phyloP scores from a whole-genome alignment of 176 grass and related monocot species.

The Avena sativa region DNA sequence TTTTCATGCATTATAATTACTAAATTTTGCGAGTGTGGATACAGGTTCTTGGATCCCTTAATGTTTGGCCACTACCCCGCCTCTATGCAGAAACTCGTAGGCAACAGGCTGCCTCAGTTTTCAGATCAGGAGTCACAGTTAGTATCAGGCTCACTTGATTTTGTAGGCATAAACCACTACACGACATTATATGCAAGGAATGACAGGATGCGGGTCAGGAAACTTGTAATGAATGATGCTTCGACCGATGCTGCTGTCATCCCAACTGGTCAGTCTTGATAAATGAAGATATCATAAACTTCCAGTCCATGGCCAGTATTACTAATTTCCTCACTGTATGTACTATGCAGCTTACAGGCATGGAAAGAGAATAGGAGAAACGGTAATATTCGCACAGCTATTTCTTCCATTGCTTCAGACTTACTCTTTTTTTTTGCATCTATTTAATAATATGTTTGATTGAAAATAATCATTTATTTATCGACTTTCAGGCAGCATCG shows the following conservation, averaged over 20 bases:
- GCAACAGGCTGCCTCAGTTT: slow-evolving; percentile 77
- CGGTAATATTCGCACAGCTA: slow-evolving; percentile 34
- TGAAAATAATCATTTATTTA: background rate
- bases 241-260: slow-evolving; percentile 70
- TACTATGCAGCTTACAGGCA: slow-evolving; percentile 64
- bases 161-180: slow-evolving; percentile 98
- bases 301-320: slow-evolving; percentile 1
- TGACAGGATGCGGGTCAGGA: slow-evolving; percentile 71
- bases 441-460: background rate
- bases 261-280: slow-evolving; percentile 61
- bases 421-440: slow-evolving; percentile 11
- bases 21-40: slow-evolving; percentile 35
- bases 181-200: slow-evolving; percentile 92
- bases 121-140: slow-evolving; percentile 58
- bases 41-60: slow-evolving; percentile 95
- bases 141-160: slow-evolving; percentile 76
- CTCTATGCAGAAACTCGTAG: slow-evolving; percentile 85
- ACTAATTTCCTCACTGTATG: slow-evolving; percentile 32
- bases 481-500: slow-evolving; percentile 70
- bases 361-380: slow-evolving; percentile 88
- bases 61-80: slow-evolving; percentile 86
- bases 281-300: background rate
- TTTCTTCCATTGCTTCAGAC: background rate
- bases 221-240: slow-evolving; percentile 83
- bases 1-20: slow-evolving; percentile 36